Percentiles rank a stretch among this genome's conserved stretches.
Conservation (phyloP, 192 early-diverging fungal genomes). For the Gonapodya sp. region DNA sequence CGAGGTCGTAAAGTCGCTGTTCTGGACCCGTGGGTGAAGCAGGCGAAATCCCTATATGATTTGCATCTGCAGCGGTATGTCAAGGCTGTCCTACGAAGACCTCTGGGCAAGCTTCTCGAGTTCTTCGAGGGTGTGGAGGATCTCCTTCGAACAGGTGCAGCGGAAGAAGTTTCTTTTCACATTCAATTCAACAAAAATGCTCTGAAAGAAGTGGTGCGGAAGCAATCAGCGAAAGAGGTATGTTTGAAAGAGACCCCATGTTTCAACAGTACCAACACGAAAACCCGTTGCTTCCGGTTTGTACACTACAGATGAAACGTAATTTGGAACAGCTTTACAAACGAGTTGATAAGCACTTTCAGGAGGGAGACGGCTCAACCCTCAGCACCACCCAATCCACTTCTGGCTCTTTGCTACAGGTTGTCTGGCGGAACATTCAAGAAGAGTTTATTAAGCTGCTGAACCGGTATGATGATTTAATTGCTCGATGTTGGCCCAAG, state of each 20-base stretch:
- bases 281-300: neutral
- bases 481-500: slow-evolving; percentile 79
- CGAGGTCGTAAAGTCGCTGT: slow-evolving; percentile 60
- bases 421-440: slow-evolving; percentile 85
- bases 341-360: slow-evolving; percentile 89
- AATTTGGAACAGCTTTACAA: slow-evolving; percentile 74
- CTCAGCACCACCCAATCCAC: neutral
- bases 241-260: no score
- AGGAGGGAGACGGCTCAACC: slow-evolving; percentile 43
- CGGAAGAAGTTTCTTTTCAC: slow-evolving; percentile 73
- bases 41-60: slow-evolving; percentile 75
- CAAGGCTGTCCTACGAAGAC: slow-evolving; percentile 76
- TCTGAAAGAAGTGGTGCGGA: slow-evolving; percentile 72
- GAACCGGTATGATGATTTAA: slow-evolving; percentile 70
- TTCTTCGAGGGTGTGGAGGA: slow-evolving; percentile 96
- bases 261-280: no score
- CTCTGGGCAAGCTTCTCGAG: slow-evolving; percentile 77
- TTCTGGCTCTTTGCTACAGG: slow-evolving; percentile 59
- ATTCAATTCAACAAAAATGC: slow-evolving; percentile 73
- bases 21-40: slow-evolving; percentile 70
- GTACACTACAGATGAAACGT: slow-evolving; percentile 49
- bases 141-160: slow-evolving; percentile 62
- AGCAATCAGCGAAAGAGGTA: slow-evolving; percentile 77
- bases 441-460: slow-evolving; percentile 74
- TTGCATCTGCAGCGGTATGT: slow-evolving; percentile 71